These are phyloP conservation scores for Pseudocercospora crystallina DNA, from an alignment of 2,329 filamentous ascomycete species.

Conservation along the genomic window DNA sequence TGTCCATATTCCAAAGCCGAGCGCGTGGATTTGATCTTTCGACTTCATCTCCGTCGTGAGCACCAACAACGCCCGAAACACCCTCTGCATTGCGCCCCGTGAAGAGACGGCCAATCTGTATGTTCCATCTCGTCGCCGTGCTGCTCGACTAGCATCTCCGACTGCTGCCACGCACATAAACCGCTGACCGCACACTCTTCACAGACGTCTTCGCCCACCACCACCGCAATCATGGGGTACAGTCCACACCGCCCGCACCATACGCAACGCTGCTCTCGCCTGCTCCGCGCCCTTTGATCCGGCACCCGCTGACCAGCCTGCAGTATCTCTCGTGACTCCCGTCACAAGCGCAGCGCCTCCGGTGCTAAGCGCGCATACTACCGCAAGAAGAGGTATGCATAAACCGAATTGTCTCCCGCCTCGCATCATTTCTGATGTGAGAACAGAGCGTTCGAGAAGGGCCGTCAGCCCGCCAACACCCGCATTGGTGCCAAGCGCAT, in stretches of 20 bases:
- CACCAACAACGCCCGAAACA: conserved; percentile 10
- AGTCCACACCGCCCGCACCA: conserved; percentile 27
- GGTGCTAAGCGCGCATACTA: conserved; percentile 78
- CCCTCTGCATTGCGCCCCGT: conserved; percentile 10
- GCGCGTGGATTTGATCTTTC: neutral
- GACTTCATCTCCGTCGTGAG: conserved; percentile 1
- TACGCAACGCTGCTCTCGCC: too few species aligned
- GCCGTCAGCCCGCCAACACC: conserved; percentile 98
- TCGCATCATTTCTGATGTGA: conserved; percentile 57
- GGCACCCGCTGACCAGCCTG: conserved; percentile 37
- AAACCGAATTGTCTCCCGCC: conserved; percentile 53
- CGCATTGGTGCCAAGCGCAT: conserved; percentile 97
- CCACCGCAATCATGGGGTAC: conserved; percentile 55
- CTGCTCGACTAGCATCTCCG: neutral
- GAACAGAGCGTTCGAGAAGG: conserved; percentile 99
- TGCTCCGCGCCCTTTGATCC: neutral
- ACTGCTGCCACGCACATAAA: neutral
- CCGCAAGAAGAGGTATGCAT: conserved; percentile 61
- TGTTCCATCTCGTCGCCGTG: neutral
- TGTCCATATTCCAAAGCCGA: neutral
- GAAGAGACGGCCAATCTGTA: conserved; percentile 23
- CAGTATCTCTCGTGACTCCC: conserved; percentile 99
- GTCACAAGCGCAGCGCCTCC: conserved; percentile 99
- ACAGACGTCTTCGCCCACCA: conserved; percentile 45
- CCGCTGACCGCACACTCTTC: conserved; percentile 4